Evolutionary conservation across 225 moss, liverwort and hornwort genomes (phyloP), one percentile per base, ranked within the genome.

Genomic region (Rhytidiadelphus loreus): DNA sequence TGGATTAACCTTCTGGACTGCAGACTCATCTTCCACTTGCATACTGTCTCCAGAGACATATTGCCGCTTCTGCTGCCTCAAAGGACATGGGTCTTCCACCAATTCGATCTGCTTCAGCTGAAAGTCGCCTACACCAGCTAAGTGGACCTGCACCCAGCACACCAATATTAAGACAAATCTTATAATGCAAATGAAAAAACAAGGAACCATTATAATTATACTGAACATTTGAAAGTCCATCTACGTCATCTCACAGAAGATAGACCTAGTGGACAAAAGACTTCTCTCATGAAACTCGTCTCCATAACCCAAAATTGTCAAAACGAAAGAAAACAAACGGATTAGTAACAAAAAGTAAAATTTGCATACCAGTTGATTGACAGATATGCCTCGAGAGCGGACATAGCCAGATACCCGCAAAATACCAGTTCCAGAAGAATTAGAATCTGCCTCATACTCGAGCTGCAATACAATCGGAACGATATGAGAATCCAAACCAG

Each of bases 71-170:
- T 88, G 92, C 77, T 87, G 94, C 83, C 88, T 93, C 88, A 95
- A 81, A 88, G 97, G 95, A 73, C 88, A 95, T 35, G 99, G 97
- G 90, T 99, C 97, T 52, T 94, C 96, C 39, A 93, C 79, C 70
- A 93, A 62, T 83, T 99, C 97, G 86, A 99, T 95, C 90, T 96
- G 91, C 87, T 88, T 93, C 32, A 97, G 88, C 82, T 97, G 97
- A 91, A 99, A 99, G 87, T 99, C 99, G 58, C 99, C 99, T 85
- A 94, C 92, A 60, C 97, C 99, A 89, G 97, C 92, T 88, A 99
- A 88, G 90, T 99, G 96, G 65, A 97, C 95, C 98, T 98, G 92
- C 88, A 89, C 70, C 33, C 81, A 86, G 72, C 60, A 83, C 23
- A 86, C 21, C 37, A 88, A 83, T 65, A 56, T 82, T 86, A 73